These are phyloP conservation scores for Sphagnum contortum DNA, from an alignment of 225 moss, liverwort and hornwort species.

Conservation along the genomic window DNA sequence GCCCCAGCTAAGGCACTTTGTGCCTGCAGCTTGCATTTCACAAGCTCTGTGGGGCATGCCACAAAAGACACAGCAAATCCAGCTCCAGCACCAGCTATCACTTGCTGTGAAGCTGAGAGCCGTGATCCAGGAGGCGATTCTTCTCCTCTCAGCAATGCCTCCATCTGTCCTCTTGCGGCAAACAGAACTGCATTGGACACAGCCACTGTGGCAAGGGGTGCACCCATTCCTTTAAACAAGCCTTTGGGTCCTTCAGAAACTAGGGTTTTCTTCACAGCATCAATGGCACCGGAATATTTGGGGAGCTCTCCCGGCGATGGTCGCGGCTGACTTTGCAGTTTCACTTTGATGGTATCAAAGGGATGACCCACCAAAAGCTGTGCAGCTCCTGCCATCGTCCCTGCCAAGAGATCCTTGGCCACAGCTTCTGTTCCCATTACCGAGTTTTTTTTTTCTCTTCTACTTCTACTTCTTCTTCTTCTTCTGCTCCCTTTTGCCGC, in stretches of 20 bases:
- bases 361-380: conserved; percentile 49
- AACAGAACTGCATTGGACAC: conserved; percentile 58
- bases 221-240: conserved; percentile 52
- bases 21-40: conserved; percentile 21
- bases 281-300: conserved; percentile 39
- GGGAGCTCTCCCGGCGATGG: conserved; percentile 33
- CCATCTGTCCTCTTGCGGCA: conserved; percentile 47
- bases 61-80: no score
- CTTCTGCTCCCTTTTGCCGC: no score
- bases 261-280: conserved; percentile 37
- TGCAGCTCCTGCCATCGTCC: conserved; percentile 40
- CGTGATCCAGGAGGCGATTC: conserved; percentile 6
- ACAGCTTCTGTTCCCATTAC: conserved; percentile 17
- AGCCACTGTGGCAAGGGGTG: conserved; percentile 44
- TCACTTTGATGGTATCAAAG: conserved; percentile 55
- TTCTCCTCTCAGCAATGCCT: conserved; percentile 12
- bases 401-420: conserved; percentile 41
- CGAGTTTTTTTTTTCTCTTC: no score
- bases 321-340: conserved; percentile 46
- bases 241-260: conserved; percentile 30
- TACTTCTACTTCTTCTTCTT: no score
- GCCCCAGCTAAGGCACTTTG: conserved; percentile 17
- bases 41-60: no score
- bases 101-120: conserved; percentile 23
- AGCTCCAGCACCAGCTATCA: conserved; percentile 8